A percentile compares a stretch with the other conserved stretches of the same genome.
phyloP scores from a whole-genome alignment of 257 asterid genomes.

The Jacaranda mimosifolia region DNA sequence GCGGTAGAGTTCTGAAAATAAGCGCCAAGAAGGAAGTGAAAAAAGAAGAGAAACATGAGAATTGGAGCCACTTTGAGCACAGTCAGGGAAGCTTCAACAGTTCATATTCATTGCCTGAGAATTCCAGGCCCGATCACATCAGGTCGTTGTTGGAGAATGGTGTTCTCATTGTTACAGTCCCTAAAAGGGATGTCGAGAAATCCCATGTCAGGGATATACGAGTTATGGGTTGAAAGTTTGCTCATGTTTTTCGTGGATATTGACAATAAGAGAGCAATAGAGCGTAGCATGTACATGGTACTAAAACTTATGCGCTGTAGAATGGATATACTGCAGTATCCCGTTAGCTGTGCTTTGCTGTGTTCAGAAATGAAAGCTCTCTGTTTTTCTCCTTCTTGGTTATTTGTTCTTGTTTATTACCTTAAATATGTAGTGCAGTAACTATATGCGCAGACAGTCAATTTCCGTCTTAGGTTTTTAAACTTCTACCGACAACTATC shows the following conservation, averaged over 20 bases:
- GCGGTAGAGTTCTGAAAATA: conserved; percentile 45
- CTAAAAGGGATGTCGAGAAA: conserved; percentile 42
- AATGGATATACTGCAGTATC: too few relatives aligned
- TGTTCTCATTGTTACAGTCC: conserved; percentile 47
- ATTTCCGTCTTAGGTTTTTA: too few relatives aligned
- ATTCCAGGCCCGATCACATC: conserved; percentile 40
- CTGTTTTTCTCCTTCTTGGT: too few relatives aligned
- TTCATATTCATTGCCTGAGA: conserved; percentile 47
- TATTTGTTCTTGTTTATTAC: too few relatives aligned
- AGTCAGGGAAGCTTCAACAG: conserved; percentile 42
- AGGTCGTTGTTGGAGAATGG: conserved; percentile 45
- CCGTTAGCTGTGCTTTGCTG: too few relatives aligned
- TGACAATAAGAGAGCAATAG: not conserved
- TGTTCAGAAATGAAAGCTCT: too few relatives aligned
- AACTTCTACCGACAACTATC: too few relatives aligned
- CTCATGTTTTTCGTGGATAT: not conserved
- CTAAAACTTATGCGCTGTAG: too few relatives aligned
- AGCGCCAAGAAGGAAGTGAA: conserved; percentile 43
- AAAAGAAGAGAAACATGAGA: conserved; percentile 48
- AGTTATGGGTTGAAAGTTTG: conserved; percentile 36
- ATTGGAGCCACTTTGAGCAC: conserved; percentile 46
- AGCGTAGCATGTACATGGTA: not conserved
- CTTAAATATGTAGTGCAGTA: too few relatives aligned
- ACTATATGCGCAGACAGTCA: too few relatives aligned
- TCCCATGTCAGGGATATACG: conserved; percentile 26